These are phyloP conservation scores for Chaetomiaceae sp. DNA, from an alignment of 2,329 filamentous ascomycete genomes.

Conservation along the genomic window DNA sequence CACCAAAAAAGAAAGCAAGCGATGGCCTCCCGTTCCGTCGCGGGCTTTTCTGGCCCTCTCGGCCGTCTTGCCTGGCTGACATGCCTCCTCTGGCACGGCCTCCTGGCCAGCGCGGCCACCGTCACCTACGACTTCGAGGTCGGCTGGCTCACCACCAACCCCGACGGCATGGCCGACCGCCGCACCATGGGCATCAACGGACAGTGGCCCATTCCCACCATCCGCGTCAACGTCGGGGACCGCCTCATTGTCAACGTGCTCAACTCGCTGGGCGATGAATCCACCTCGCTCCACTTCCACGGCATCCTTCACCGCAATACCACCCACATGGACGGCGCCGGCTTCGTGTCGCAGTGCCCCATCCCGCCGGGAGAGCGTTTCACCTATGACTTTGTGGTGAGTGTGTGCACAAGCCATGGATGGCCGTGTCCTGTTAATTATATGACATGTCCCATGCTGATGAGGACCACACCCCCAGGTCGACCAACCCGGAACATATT, in stretches of 20 bases:
- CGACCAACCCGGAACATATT: constrained; percentile 68
- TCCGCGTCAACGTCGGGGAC: constrained; percentile 60
- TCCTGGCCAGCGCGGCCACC: constrained; percentile 34
- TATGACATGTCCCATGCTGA: too few species aligned
- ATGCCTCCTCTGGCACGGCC: constrained; percentile 8
- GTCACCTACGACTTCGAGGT: constrained; percentile 63
- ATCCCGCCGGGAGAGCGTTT: constrained; percentile 61
- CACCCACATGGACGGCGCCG: constrained; percentile 66
- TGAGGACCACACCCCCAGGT: constrained; percentile 34
- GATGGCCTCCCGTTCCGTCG: not conserved
- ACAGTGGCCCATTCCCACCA: constrained; percentile 66
- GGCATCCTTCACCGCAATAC: constrained; percentile 65
- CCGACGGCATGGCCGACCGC: constrained; percentile 60
- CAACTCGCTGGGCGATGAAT: constrained; percentile 58
- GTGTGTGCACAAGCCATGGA: too few species aligned
- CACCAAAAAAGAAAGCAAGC: too few species aligned
- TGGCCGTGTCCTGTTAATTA: too few species aligned
- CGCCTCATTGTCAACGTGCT: constrained; percentile 52
- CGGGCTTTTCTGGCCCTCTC: not conserved
- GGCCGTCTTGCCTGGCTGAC: not conserved
- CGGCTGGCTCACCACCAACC: constrained; percentile 66
- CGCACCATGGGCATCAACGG: constrained; percentile 74
- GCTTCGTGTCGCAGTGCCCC: constrained; percentile 60
- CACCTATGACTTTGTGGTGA: constrained; percentile 64
- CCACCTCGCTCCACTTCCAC: constrained; percentile 64